A percentile compares a stretch with the other conserved stretches of the same genome.
These are phyloP conservation scores for Rhizophagus sp. DNA, from an alignment of 192 early-diverging fungal genomes.

Conservation along the genomic window DNA sequence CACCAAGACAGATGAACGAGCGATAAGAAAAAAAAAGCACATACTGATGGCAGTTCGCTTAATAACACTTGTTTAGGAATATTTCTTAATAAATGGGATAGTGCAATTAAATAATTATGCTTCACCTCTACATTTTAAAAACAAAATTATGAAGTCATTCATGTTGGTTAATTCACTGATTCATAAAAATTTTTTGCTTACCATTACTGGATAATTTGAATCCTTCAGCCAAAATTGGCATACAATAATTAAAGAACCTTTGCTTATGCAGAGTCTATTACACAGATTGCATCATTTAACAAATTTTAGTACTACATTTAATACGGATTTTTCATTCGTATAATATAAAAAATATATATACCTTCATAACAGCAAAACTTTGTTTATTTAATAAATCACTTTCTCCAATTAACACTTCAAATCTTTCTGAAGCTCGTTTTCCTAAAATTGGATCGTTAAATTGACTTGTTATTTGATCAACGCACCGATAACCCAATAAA, in stretches of 20 bases:
- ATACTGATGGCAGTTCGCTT: slow-evolving; percentile 72
- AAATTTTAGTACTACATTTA: neutral
- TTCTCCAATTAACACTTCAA: slow-evolving; percentile 76
- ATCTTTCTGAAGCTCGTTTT: slow-evolving; percentile 61
- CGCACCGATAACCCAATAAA: slow-evolving; percentile 53
- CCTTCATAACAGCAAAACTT: slow-evolving; percentile 64
- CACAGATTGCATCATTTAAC: neutral
- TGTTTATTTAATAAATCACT: slow-evolving; percentile 72
- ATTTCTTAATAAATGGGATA: slow-evolving; percentile 80
- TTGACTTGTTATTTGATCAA: slow-evolving; percentile 52
- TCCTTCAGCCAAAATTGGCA: slow-evolving; percentile 65
- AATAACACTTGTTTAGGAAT: slow-evolving; percentile 83
- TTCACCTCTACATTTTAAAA: slow-evolving; percentile 49
- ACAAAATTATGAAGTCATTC: neutral
- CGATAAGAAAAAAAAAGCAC: slow-evolving; percentile 1
- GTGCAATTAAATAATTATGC: slow-evolving; percentile 73
- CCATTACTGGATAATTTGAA: slow-evolving; percentile 50
- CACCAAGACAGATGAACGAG: neutral
- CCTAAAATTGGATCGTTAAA: slow-evolving; percentile 48
- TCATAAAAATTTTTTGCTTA: slow-evolving; percentile 19
- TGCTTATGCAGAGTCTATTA: slow-evolving; percentile 79
- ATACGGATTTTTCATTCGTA: neutral
- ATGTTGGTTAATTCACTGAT: no score
- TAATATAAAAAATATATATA: slow-evolving; percentile 32
- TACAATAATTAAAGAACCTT: slow-evolving; percentile 76